These are phyloP conservation scores for Saccharata proteae DNA, from an alignment of 2,329 filamentous ascomycete species.

Conservation along the genomic window DNA sequence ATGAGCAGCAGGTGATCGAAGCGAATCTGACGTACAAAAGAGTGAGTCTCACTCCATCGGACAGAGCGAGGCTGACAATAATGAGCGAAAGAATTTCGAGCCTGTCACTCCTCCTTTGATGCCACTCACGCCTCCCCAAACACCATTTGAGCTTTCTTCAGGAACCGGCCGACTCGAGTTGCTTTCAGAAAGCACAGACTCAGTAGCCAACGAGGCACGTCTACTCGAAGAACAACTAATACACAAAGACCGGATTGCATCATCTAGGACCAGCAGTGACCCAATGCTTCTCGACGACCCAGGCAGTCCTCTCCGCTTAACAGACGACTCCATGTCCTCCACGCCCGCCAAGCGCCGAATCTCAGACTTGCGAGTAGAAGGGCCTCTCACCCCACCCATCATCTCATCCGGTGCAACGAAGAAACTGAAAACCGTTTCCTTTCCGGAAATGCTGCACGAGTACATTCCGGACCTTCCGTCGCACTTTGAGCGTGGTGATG, in stretches of 20 bases:
- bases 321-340: no score
- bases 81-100: conserved; percentile 7
- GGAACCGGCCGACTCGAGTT: conserved; percentile 24
- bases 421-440: conserved; percentile 28
- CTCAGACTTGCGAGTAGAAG: conserved; percentile 32
- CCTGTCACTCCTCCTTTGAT: conserved; percentile 37
- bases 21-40: conserved; percentile 12
- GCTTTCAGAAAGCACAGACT: conserved; percentile 24
- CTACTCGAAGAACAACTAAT: conserved; percentile 22
- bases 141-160: conserved; percentile 23
- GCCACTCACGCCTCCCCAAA: conserved; percentile 28
- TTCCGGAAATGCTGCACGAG: conserved; percentile 24
- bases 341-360: conserved; percentile 25
- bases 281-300: conserved; percentile 19
- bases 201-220: conserved; percentile 20
- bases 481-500: conserved; percentile 11
- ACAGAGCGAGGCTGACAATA: no score
- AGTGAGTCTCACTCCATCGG: conserved; percentile 12
- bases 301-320: conserved; percentile 15
- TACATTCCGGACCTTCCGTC: conserved; percentile 21
- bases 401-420: conserved; percentile 19
- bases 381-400: conserved; percentile 32
- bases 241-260: conserved; percentile 12
- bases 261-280: conserved; percentile 15
- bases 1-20: conserved; percentile 14